A percentile compares a stretch with the other conserved stretches of the same genome.
phyloP scores from a whole-genome alignment of 305 asterid genomes.

The Fraxinus velutina region DNA sequence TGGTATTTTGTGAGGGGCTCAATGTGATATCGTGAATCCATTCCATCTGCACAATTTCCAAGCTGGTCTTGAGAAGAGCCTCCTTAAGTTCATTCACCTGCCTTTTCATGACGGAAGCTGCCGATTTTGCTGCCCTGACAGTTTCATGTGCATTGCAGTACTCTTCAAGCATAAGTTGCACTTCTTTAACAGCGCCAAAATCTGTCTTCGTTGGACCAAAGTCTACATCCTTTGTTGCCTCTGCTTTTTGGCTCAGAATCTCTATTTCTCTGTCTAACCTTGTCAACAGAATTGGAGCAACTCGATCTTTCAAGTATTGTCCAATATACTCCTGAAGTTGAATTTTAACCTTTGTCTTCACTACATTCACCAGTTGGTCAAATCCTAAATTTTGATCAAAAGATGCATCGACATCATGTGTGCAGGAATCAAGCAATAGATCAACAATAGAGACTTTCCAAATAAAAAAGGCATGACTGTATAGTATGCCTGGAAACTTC shows the following conservation, averaged over 20 bases:
- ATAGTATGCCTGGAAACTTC: conserved; percentile 65
- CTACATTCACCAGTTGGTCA: conserved; percentile 79
- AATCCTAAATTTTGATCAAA: conserved; percentile 79
- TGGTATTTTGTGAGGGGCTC: conserved; percentile 59
- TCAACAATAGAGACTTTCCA: conserved; percentile 88
- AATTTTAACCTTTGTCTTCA: conserved; percentile 56
- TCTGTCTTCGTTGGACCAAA: conserved; percentile 39
- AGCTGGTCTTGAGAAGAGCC: conserved; percentile 65
- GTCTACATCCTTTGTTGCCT: conserved; percentile 42
- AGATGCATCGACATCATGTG: conserved; percentile 64
- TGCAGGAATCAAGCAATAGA: conserved; percentile 83
- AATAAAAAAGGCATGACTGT: conserved; percentile 63
- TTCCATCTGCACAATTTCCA: conserved; percentile 86
- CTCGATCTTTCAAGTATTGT: conserved; percentile 75
- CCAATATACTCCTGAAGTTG: conserved; percentile 72
- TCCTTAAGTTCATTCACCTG: conserved; percentile 78
- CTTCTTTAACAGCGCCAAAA: conserved; percentile 43
- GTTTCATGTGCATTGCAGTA: conserved; percentile 89
- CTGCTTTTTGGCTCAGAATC: conserved; percentile 50
- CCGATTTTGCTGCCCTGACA: conserved; percentile 80
- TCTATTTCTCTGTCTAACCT: conserved; percentile 67
- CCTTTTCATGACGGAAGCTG: conserved; percentile 77
- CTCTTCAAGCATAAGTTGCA: conserved; percentile 81
- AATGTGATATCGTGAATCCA: conserved; percentile 76
- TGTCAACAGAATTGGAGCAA: conserved; percentile 60